Conservation (phyloP, 352 stramenopile species). For the Pythium brassicae region DNA sequence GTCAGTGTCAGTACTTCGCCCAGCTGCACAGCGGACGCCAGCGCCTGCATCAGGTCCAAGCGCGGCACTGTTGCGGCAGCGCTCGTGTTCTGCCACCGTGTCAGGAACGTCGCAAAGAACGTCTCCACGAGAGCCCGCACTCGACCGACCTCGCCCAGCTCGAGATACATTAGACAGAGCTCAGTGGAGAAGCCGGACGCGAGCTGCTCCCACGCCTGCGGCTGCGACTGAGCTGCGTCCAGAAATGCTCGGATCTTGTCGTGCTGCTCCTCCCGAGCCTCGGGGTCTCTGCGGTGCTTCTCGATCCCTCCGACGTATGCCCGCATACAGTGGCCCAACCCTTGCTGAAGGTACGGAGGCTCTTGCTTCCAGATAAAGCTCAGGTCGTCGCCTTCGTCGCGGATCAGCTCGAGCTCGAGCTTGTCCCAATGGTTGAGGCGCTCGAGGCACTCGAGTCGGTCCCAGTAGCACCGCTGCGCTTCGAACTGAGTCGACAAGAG, state of each 20-base stretch:
- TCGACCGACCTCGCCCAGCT: slow-evolving; percentile 35
- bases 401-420: slow-evolving; percentile 38
- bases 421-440: slow-evolving; percentile 68
- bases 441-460: slow-evolving; percentile 58
- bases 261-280: not conserved
- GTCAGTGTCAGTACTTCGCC: slow-evolving; percentile 38
- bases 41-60: slow-evolving; percentile 53
- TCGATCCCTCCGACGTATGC: slow-evolving; percentile 34
- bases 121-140: slow-evolving; percentile 53
- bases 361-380: slow-evolving; percentile 52
- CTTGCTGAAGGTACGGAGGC: slow-evolving; percentile 66
- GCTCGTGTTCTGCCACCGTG: slow-evolving; percentile 58
- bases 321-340: slow-evolving; percentile 45
- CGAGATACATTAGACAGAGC: slow-evolving; percentile 38
- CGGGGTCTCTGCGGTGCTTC: not conserved
- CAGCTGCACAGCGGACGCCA: slow-evolving; percentile 63
- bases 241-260: slow-evolving; percentile 18
- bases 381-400: slow-evolving; percentile 9
- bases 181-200: slow-evolving; percentile 49
- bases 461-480: slow-evolving; percentile 53
- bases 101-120: slow-evolving; percentile 47
- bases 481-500: slow-evolving; percentile 30
- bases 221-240: slow-evolving; percentile 22
- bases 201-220: slow-evolving; percentile 30
- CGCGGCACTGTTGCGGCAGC: slow-evolving; percentile 35